Evolutionary conservation across 2,329 filamentous ascomycete species (phyloP).

Genomic region (Hymenoscyphus linearis): DNA sequence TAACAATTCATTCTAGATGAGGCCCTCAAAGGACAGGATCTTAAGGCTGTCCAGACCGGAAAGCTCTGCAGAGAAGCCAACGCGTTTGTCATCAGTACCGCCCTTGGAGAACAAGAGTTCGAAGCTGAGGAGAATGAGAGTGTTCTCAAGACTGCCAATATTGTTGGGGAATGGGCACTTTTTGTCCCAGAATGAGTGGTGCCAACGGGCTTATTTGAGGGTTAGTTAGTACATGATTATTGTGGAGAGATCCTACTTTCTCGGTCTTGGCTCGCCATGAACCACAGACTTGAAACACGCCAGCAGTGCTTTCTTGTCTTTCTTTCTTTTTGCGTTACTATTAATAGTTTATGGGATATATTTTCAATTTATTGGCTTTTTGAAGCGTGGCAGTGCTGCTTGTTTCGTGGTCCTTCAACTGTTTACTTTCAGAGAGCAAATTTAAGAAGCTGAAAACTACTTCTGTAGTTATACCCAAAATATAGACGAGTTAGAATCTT

Average conservation of each 20-base stretch:
- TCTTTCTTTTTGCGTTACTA: background rate
- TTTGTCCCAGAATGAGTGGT: background rate
- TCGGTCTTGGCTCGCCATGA: background rate
- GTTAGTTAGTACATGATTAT: background rate
- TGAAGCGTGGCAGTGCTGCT: too few species aligned
- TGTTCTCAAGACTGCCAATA: background rate
- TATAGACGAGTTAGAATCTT: too few species aligned
- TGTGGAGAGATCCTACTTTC: background rate
- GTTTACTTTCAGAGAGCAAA: too few species aligned
- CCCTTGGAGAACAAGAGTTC: background rate
- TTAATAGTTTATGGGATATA: background rate
- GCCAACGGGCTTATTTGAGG: background rate
- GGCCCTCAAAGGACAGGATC: background rate
- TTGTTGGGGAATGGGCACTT: background rate
- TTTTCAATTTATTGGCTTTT: too few species aligned
- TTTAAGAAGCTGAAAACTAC: too few species aligned
- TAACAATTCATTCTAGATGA: background rate
- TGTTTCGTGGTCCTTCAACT: too few species aligned
- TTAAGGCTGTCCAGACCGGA: background rate
- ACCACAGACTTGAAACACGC: background rate
- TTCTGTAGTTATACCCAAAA: too few species aligned
- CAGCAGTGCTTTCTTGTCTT: background rate
- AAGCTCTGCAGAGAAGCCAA: background rate
- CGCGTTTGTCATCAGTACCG: background rate
- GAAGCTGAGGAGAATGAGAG: background rate